phyloP scores from a whole-genome alignment of 1,284 basidiomycete species.

The Meripilus lineatus region DNA sequence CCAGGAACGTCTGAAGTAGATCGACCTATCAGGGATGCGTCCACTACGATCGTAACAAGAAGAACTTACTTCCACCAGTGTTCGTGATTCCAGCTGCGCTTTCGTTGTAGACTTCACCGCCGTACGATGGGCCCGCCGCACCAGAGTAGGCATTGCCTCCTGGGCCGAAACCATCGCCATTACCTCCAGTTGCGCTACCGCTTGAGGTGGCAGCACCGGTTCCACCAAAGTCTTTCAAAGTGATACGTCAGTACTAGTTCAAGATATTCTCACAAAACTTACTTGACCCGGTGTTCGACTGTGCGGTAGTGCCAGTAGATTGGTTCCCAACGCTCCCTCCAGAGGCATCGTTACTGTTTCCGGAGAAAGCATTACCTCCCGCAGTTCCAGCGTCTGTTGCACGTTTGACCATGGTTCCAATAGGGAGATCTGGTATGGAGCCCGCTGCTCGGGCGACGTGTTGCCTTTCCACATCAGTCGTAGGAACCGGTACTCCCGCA shows the following conservation, averaged over 20 bases:
- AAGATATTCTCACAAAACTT: too few relatives aligned
- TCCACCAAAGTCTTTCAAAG: constrained; percentile 14
- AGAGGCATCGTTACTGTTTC: constrained; percentile 7
- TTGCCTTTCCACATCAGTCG: too few relatives aligned
- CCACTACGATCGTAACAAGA: too few relatives aligned
- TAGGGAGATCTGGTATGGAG: background rate
- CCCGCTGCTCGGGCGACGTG: too few relatives aligned
- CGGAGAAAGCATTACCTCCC: constrained; percentile 12
- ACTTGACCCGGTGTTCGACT: constrained; percentile 13
- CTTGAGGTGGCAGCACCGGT: constrained; percentile 5
- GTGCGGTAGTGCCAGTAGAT: constrained; percentile 4
- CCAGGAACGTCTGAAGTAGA: constrained; percentile 15
- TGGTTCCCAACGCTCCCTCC: constrained; percentile 14
- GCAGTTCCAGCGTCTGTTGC: constrained; percentile 9
- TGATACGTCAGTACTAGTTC: background rate
- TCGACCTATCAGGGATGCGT: too few relatives aligned
- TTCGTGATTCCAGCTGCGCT: constrained; percentile 5
- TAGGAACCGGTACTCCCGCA: constrained; percentile 17
- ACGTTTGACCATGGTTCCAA: constrained; percentile 6
- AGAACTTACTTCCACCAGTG: constrained; percentile 11
- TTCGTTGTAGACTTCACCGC: constrained; percentile 12
- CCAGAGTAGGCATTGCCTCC: constrained; percentile 15
- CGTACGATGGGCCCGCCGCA: constrained; percentile 10
- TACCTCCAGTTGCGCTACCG: constrained; percentile 12
- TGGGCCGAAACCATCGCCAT: constrained; percentile 12